Conservation (phyloP, 768 basidiomycete species). For the Fomitopsis pulvina region DNA sequence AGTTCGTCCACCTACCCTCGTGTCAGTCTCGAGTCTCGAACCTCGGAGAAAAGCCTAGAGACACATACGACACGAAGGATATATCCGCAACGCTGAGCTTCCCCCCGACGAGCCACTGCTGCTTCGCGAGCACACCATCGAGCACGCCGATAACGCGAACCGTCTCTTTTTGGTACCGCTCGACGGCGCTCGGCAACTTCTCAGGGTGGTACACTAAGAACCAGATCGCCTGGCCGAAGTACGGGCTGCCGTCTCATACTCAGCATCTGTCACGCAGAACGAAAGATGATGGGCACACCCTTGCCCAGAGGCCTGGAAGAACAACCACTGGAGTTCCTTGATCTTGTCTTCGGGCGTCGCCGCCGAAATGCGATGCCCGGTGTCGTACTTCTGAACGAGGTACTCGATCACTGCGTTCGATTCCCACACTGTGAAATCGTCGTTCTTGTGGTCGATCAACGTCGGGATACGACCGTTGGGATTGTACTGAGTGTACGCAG, state of each 20-base stretch:
- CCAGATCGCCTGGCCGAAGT: constrained; percentile 23
- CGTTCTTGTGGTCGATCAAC: constrained; percentile 26
- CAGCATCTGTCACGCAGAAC: not conserved
- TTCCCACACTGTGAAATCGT: constrained; percentile 29
- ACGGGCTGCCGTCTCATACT: constrained; percentile 10
- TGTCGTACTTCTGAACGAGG: constrained; percentile 39
- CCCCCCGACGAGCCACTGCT: constrained; percentile 22
- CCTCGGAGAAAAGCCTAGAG: not conserved
- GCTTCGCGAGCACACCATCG: constrained; percentile 22
- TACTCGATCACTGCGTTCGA: constrained; percentile 37
- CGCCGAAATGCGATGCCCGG: constrained; percentile 27
- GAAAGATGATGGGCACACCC: constrained; percentile 11
- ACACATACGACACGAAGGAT: constrained; percentile 15
- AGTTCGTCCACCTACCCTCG: constrained; percentile 14
- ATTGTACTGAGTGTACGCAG: constrained; percentile 21
- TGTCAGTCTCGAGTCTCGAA: not conserved
- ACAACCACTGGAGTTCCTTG: constrained; percentile 34
- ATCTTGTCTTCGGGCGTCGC: constrained; percentile 10
- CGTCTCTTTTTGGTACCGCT: constrained; percentile 25
- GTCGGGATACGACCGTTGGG: constrained; percentile 32
- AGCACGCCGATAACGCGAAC: constrained; percentile 22
- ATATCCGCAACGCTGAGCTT: constrained; percentile 22
- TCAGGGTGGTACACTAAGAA: constrained; percentile 22
- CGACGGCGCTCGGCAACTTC: constrained; percentile 22
- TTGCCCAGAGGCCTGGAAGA: constrained; percentile 32